Evolutionary conservation across 108 stramenopile species (phyloP).

Genomic region (Cylindrotheca closterium): DNA sequence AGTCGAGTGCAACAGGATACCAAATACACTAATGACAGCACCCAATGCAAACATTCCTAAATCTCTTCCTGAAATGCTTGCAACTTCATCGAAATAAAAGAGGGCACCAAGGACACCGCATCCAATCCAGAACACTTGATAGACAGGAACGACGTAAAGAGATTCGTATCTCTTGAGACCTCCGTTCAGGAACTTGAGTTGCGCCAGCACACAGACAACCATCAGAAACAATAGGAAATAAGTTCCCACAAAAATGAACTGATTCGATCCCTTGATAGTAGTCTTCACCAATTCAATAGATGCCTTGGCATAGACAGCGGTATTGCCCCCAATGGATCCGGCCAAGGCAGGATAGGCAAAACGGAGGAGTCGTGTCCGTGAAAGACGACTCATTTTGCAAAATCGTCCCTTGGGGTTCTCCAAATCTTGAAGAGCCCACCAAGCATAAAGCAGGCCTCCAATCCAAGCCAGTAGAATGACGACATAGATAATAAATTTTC

Average conservation of each 20-base stretch:
- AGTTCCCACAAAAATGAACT: conserved; percentile 9
- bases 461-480: conserved; percentile 10
- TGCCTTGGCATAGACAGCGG: conserved; percentile 39
- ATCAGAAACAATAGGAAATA: conserved; percentile 21
- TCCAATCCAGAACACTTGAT: conserved; percentile 39
- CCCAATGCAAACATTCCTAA: background rate
- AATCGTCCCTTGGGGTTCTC: background rate
- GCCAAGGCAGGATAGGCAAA: conserved; percentile 34
- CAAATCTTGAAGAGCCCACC: background rate
- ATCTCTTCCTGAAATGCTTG: background rate
- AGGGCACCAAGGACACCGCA: conserved; percentile 39
- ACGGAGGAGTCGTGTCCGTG: background rate
- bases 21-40: background rate
- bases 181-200: conserved; percentile 41
- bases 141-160: conserved; percentile 40
- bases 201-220: conserved; percentile 27
- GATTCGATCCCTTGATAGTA: conserved; percentile 16
- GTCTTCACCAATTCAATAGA: conserved; percentile 42
- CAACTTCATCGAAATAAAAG: conserved; percentile 44
- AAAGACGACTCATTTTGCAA: background rate
- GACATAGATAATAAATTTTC: conserved; percentile 25
- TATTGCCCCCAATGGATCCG: conserved; percentile 44
- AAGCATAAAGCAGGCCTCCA: background rate
- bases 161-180: conserved; percentile 44
- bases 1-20: background rate